Base-by-base conservation (phyloP, 306 rosid species). In the Sphenostylis stenocarpa region DNA sequence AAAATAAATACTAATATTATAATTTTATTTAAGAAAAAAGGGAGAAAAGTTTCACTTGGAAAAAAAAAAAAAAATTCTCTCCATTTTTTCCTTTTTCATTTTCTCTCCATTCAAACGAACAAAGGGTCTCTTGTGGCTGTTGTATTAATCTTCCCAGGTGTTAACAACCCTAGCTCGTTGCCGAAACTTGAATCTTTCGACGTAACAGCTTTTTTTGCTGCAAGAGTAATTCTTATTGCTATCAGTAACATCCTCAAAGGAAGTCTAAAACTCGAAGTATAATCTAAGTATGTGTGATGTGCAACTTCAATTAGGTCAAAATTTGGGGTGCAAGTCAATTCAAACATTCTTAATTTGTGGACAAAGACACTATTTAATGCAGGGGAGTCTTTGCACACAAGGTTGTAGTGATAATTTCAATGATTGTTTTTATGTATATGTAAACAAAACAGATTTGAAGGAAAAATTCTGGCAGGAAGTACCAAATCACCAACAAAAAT, bases 151-250 rank as follows among this genome's bases (percentile, higher is more conserved):
- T 65, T 60, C 41, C 28, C 47, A 58, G 56, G 64, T 16, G 64
- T 38, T 26, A 20, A 43, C 67, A 47, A 64, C 66, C 53, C 20
- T 47, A 49, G 43, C 51, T 34, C 26, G 33, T 36, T 3, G 53
- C 66, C 7, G 14, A 63, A 72, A 19, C 29, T 33, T 26, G 11
- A 57, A 57, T 57, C 65, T 33, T 61, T 86, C 85, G 85, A 62
- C 85, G 86, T 73, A 87, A 84, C 51, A 81, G 43, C 72, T 87
- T 86, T 79, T 82, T 83, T 62, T 48, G 84, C 95, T 90, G 90
- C 90, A 84, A 61, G 38, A 79, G 74, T 19, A 38, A 57, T 26
- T 57, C 33, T 69, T 77, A 11, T 34, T 31, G 34, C 34, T 31
- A 31, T 49, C 34, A 38, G 69, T 73, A 84, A 75, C 60, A 71